Percentiles rank a stretch among this genome's conserved stretches.
Evolutionary conservation across 495 filamentous ascomycete species (phyloP).

Genomic region (Endocarpon pusillum): DNA sequence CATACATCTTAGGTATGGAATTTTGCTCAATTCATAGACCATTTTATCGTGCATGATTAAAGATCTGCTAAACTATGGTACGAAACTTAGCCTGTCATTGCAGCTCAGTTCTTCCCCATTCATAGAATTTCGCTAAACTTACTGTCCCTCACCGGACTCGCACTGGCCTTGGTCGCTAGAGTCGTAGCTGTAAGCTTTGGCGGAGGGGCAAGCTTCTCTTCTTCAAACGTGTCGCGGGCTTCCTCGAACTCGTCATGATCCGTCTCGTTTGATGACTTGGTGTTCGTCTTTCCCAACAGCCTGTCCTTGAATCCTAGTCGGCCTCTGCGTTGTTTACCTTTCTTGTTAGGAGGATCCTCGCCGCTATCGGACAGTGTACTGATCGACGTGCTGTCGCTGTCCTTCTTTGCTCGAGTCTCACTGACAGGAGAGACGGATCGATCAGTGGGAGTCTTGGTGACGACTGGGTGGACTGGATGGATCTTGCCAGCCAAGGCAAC

Average conservation of each 20-base stretch:
- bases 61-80: too few relatives aligned
- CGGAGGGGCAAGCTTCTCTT: conserved; percentile 27
- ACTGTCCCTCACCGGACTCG: conserved; percentile 27
- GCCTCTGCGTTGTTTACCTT: conserved; percentile 4
- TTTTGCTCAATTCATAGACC: too few relatives aligned
- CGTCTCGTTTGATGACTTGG: conserved; percentile 1
- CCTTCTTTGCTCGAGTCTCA: neutral
- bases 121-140: too few relatives aligned
- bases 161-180: conserved; percentile 11
- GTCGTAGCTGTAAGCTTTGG: conserved; percentile 13
- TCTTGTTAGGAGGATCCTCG: conserved; percentile 10
- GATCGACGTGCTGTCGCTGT: conserved; percentile 4
- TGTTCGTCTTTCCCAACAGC: conserved; percentile 1
- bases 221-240: conserved; percentile 29
- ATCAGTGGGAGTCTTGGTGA: conserved; percentile 2
- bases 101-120: too few relatives aligned
- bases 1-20: too few relatives aligned
- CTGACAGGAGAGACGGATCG: neutral
- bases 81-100: too few relatives aligned
- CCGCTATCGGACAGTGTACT: conserved; percentile 13
- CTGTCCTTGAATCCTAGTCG: conserved; percentile 1
- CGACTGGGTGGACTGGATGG: conserved; percentile 2
- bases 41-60: too few relatives aligned
- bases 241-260: conserved; percentile 17
- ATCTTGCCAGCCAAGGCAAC: conserved; percentile 31